Evolutionary conservation across 78 protist species (phyloP).

Genomic region (Dictyostelium intermedium): DNA sequence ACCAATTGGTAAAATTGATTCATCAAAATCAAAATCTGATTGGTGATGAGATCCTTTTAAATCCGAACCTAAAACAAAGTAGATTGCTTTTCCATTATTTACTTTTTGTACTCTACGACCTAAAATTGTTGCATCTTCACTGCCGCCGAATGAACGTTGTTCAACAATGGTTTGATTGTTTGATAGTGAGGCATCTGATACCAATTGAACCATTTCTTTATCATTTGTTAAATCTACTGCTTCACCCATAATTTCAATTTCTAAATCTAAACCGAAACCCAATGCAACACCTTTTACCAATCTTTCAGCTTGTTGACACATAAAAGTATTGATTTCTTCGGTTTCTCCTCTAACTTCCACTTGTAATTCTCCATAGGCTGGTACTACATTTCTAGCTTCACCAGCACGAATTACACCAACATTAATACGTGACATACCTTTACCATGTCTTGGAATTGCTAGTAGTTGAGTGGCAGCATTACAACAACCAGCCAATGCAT

Average conservation of each 20-base stretch:
- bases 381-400: constrained; percentile 7
- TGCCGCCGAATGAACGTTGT: constrained; percentile 14
- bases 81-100: constrained; percentile 11
- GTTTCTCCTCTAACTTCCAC: constrained; percentile 30
- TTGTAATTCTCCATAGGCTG: constrained; percentile 8
- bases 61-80: neutral
- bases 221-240: constrained; percentile 22
- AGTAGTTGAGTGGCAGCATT: constrained; percentile 20
- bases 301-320: constrained; percentile 17
- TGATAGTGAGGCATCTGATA: neutral
- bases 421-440: constrained; percentile 31
- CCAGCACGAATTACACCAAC: constrained; percentile 33
- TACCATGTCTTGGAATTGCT: constrained; percentile 23
- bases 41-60: constrained; percentile 28
- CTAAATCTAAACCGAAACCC: neutral
- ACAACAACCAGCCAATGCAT: constrained; percentile 35
- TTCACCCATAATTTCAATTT: constrained; percentile 48
- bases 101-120: neutral
- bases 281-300: constrained; percentile 21
- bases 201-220: neutral
- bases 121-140: constrained; percentile 41
- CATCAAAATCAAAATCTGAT: constrained; percentile 29
- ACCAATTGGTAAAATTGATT: neutral
- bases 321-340: constrained; percentile 29
- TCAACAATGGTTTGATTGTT: neutral